Base-by-base conservation (phyloP, 2,329 filamentous ascomycete species). In the Alternaria triticina region DNA sequence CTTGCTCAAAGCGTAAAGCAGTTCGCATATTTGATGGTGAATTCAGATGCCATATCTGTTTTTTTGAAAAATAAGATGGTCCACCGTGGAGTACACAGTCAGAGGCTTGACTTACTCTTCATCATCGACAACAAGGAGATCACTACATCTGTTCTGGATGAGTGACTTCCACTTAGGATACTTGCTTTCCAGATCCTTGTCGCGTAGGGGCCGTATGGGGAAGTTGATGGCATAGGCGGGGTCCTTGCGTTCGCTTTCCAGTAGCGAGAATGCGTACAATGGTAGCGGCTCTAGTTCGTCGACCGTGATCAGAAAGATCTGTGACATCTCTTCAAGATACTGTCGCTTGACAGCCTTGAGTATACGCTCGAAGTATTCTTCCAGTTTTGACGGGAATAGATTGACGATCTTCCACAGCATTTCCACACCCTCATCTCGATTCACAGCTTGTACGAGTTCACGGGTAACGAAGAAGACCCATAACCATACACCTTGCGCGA, bases 401-500 rank as follows among this genome's bases (percentile, higher is more conserved):
- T 65, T 23, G 3, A 73, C 54, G 7, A 62, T 60, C 8, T 46
- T 61, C 13, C 59, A 43, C 25, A 72, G 45, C 12, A 62, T 46
- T 1, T 55, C 20, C 0, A 54, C 51, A 12, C 68, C 55, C 1
- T 52, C 62, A 13, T 70, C 15, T 4, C 40, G 56, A 15, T 71
- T 25, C 1, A 66, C 45, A 1, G 45, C 55, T 0, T 13, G 3
- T 2, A 28, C 40, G 3, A 55, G 40, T 9, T 55, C 60, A 3
- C 47, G 17, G 1, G 58, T 66, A 8, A 72, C 63, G 1, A 74
- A 54, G n/a, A 51, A 45, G 2, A 70, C 70, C 69, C 70, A 74
- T 1, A 72, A 59, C 58, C 70, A 72, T 1, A 70, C 64, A 4
- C 71, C 70, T 3, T 57, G 13, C 1, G 71, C 64, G 10, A 60